Percentiles rank a stretch among this genome's conserved stretches.
Evolutionary conservation across 73 alveolate species (phyloP).

Genomic region (Blepharisma stoltei): DNA sequence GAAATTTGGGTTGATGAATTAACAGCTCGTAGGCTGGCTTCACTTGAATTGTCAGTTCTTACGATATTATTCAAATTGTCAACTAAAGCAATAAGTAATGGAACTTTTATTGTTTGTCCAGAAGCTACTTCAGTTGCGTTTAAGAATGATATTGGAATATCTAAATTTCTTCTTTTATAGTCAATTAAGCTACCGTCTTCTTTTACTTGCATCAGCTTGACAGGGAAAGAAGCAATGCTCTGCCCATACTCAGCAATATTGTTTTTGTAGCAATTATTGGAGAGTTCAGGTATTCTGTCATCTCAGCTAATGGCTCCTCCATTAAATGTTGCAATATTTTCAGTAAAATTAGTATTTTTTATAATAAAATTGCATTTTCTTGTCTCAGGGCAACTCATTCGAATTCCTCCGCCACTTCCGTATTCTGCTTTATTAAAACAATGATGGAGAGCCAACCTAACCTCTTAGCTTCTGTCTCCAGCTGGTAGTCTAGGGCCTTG

Average conservation of each 20-base stretch:
- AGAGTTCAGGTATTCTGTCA: background rate
- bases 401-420: no score
- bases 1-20: background rate
- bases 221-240: slow-evolving; percentile 15
- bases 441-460: no score
- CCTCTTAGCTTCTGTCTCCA: no score
- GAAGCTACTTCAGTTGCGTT: background rate
- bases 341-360: background rate
- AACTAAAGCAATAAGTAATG: background rate
- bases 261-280: background rate
- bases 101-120: background rate
- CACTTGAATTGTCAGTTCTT: slow-evolving; percentile 1
- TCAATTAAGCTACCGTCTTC: background rate
- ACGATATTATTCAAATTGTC: background rate
- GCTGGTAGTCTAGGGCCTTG: no score
- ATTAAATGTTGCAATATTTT: background rate
- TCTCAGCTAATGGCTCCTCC: slow-evolving; percentile 15
- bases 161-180: no score
- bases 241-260: slow-evolving; percentile 1
- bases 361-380: background rate
- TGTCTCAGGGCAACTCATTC: no score
- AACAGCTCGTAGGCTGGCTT: background rate
- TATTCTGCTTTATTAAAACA: no score
- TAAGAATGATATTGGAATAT: no score
- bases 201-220: background rate